Percentiles rank a stretch among this genome's conserved stretches.
phyloP scores from a whole-genome alignment of 441 rosid genomes.

The Erodium moschatum region DNA sequence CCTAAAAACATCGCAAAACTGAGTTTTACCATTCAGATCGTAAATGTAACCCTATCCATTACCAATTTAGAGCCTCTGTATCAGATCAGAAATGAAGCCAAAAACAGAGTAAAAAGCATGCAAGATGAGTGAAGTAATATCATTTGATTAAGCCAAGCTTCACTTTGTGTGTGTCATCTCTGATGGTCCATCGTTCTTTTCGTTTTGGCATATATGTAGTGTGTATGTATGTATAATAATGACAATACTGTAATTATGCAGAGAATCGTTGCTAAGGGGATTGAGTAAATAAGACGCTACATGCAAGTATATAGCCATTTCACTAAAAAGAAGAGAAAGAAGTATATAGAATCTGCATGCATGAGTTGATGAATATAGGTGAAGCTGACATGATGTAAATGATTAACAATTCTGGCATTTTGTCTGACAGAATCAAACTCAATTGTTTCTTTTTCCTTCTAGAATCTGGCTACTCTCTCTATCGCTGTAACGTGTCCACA shows the following conservation, averaged over 20 bases:
- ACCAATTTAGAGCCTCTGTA: too few relatives aligned
- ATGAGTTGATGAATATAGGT: background rate
- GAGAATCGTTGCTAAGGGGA: background rate
- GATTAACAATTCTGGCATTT: constrained; percentile 12
- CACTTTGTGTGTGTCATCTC: background rate
- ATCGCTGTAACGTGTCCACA: constrained; percentile 4
- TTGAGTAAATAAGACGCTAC: constrained; percentile 18
- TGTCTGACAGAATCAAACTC: background rate
- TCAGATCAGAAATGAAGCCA: too few relatives aligned
- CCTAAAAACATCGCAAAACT: too few relatives aligned
- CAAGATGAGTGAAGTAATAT: background rate
- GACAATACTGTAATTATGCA: background rate
- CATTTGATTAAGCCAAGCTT: background rate
- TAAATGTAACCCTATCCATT: too few relatives aligned
- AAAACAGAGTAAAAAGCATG: background rate
- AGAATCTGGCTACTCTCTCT: background rate
- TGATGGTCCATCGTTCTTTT: background rate
- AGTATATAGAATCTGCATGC: constrained; percentile 1
- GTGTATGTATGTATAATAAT: too few relatives aligned
- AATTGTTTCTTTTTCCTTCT: too few relatives aligned
- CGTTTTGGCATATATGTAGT: background rate
- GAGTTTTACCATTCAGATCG: too few relatives aligned
- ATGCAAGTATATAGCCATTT: background rate
- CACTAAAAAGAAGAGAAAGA: background rate
- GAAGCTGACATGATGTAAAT: constrained; percentile 11